phyloP scores from a whole-genome alignment of 2,329 filamentous ascomycete species.

The Aspergillus luchuensis region DNA sequence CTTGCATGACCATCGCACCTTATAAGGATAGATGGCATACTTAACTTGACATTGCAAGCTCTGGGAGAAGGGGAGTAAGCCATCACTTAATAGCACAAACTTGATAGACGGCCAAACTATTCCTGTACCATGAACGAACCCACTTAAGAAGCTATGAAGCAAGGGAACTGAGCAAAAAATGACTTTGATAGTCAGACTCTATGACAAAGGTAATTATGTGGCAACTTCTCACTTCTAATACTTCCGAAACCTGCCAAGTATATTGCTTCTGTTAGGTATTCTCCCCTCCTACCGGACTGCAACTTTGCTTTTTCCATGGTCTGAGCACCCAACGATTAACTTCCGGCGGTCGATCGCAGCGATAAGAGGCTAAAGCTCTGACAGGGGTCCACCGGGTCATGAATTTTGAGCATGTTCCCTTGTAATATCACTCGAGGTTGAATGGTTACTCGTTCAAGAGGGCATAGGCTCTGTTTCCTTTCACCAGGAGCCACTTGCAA shows the following conservation, averaged over 20 bases:
- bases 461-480: not conserved
- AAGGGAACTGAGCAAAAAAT: constrained; percentile 10
- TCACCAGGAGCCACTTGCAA: not conserved
- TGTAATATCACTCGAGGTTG: not conserved
- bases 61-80: not conserved
- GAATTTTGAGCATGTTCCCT: not conserved
- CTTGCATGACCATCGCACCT: constrained; percentile 15
- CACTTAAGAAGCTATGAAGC: constrained; percentile 8
- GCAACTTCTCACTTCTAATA: constrained; percentile 2
- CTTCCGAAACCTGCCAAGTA: not conserved
- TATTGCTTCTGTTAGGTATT: not conserved
- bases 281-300: not conserved
- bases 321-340: constrained; percentile 1
- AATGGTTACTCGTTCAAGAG: not conserved
- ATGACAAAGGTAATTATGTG: not conserved
- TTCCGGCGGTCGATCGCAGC: constrained; percentile 1
- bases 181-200: not conserved
- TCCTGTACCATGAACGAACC: constrained; percentile 8
- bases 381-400: not conserved
- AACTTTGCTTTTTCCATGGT: constrained; percentile 6
- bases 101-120: not conserved
- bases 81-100: not conserved
- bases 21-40: not conserved
- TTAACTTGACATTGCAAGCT: not conserved
- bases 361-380: constrained; percentile 3